A percentile compares a stretch with the other conserved stretches of the same genome.
Conservation (phyloP, 331 rosid genomes). For the Malus hybrid region DNA sequence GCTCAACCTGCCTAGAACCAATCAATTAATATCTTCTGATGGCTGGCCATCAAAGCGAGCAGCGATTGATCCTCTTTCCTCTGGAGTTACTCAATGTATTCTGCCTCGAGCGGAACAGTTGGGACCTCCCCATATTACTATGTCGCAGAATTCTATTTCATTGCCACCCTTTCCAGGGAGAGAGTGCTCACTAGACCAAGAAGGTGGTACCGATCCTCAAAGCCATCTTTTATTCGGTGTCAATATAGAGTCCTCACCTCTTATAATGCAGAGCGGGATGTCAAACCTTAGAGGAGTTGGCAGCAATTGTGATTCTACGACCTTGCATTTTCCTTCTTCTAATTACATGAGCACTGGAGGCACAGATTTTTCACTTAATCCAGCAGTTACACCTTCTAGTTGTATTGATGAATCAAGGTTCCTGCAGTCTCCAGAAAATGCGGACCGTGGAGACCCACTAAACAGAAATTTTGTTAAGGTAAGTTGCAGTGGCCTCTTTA, state of each 20-base stretch:
- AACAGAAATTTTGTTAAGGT: slow-evolving; percentile 88
- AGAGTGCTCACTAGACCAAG: slow-evolving; percentile 78
- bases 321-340: slow-evolving; percentile 48
- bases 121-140: slow-evolving; percentile 43
- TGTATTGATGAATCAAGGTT: slow-evolving; percentile 62
- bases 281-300: slow-evolving; percentile 61
- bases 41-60: slow-evolving; percentile 80
- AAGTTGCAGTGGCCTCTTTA: slow-evolving; percentile 3
- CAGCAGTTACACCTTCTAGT: slow-evolving; percentile 46
- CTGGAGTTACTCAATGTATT: slow-evolving; percentile 59
- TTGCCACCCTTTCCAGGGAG: slow-evolving; percentile 97
- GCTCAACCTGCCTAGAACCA: slow-evolving; percentile 46
- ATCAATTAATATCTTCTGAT: slow-evolving; percentile 44
- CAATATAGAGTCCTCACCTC: slow-evolving; percentile 77
- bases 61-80: slow-evolving; percentile 73
- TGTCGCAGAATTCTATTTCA: slow-evolving; percentile 51
- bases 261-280: slow-evolving; percentile 71
- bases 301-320: slow-evolving; percentile 39
- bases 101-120: slow-evolving; percentile 70
- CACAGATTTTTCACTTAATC: slow-evolving; percentile 49
- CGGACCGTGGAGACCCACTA: slow-evolving; percentile 52
- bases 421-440: slow-evolving; percentile 56
- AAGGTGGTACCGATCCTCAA: slow-evolving; percentile 71
- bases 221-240: slow-evolving; percentile 83
- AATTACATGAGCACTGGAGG: slow-evolving; percentile 57